These are phyloP conservation scores for Carex parvula DNA, from an alignment of 176 grass and related monocot species.

Conservation along the genomic window DNA sequence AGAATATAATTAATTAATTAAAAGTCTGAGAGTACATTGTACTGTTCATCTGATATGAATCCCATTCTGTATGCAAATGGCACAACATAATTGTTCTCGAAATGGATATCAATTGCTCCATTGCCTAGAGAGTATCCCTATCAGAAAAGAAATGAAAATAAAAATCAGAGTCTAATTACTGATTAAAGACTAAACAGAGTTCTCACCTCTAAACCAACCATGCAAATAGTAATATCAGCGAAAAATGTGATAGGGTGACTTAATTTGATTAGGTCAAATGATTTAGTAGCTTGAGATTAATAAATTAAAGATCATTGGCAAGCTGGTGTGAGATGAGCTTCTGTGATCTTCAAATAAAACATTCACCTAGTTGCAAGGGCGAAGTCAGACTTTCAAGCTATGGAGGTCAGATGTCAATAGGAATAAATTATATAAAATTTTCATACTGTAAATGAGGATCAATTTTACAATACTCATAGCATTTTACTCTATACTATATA, in stretches of 20 bases:
- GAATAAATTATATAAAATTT: too few species aligned
- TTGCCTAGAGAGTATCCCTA: constrained; percentile 72
- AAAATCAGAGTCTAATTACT: background rate
- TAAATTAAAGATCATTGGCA: too few species aligned
- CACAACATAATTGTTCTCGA: constrained; percentile 48
- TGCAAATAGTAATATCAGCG: too few species aligned
- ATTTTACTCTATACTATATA: background rate
- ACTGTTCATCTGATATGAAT: constrained; percentile 58
- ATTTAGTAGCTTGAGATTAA: too few species aligned
- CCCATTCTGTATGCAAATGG: constrained; percentile 53
- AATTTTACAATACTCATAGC: too few species aligned
- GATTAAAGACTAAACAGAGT: background rate
- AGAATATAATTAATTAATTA: background rate
- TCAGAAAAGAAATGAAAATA: background rate
- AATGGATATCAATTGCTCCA: constrained; percentile 37
- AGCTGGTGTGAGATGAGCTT: background rate
- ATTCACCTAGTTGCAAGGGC: background rate
- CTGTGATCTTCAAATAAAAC: background rate
- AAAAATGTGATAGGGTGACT: too few species aligned
- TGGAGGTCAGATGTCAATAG: too few species aligned
- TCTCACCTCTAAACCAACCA: too few species aligned
- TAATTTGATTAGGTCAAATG: too few species aligned
- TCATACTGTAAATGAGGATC: too few species aligned
- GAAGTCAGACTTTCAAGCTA: too few species aligned
- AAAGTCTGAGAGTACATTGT: constrained; percentile 32